Evolutionary conservation across 306 rosid species (phyloP).

Genomic region (Cucumis melo): DNA sequence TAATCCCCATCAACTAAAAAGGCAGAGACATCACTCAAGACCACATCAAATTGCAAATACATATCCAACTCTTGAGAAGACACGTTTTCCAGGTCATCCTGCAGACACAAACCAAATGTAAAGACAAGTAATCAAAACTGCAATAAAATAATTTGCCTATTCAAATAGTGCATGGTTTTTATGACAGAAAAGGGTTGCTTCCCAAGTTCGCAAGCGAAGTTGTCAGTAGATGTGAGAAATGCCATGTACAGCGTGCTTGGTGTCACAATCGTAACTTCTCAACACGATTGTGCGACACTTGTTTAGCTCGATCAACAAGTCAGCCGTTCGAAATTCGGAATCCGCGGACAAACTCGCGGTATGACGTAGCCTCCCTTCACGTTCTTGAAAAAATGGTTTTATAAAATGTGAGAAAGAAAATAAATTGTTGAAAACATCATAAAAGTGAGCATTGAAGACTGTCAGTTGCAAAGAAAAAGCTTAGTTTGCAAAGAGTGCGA

Average conservation of each 20-base stretch:
- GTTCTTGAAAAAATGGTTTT: too few species aligned
- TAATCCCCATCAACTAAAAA: slow-evolving; percentile 92
- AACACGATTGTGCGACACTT: too few species aligned
- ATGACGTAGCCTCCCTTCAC: too few species aligned
- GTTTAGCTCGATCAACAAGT: too few species aligned
- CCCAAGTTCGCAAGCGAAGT: neutral
- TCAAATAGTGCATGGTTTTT: neutral
- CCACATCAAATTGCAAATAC: slow-evolving; percentile 83
- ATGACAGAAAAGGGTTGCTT: neutral
- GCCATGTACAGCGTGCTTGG: neutral
- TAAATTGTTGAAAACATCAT: too few species aligned
- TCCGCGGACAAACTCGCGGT: too few species aligned
- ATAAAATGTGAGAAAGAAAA: too few species aligned
- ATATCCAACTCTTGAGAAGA: slow-evolving; percentile 46
- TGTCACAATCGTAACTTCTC: too few species aligned
- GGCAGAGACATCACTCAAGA: slow-evolving; percentile 84
- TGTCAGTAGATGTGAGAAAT: neutral
- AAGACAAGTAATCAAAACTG: neutral
- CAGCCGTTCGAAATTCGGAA: too few species aligned
- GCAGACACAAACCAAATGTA: slow-evolving; percentile 14
- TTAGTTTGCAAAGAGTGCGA: too few species aligned
- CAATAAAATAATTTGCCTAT: neutral
- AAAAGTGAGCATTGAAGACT: too few species aligned
- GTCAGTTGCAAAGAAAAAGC: too few species aligned
- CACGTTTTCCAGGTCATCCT: slow-evolving; percentile 48